Conservation (phyloP, 345 rosid species). For the Salix viminalis region DNA sequence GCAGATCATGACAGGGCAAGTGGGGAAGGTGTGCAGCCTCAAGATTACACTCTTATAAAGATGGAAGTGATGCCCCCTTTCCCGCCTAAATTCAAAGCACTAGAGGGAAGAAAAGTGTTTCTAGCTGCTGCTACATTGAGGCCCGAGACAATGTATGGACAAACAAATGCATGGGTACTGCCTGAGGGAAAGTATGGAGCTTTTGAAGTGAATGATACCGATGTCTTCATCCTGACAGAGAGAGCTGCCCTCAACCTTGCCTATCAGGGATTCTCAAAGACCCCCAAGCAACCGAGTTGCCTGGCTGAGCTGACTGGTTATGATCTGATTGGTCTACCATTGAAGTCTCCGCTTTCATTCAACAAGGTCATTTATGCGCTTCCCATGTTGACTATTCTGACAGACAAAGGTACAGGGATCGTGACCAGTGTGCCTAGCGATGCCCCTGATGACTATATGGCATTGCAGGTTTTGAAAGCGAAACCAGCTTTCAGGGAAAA, state of each 20-base stretch:
- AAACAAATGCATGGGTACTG: slow-evolving; percentile 93
- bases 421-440: slow-evolving; percentile 97
- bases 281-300: slow-evolving; percentile 70
- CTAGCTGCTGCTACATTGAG: slow-evolving; percentile 89
- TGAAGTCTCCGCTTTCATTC: slow-evolving; percentile 67
- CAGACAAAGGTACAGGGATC: slow-evolving; percentile 92
- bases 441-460: slow-evolving; percentile 93
- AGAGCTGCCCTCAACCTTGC: slow-evolving; percentile 89
- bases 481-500: slow-evolving; percentile 77
- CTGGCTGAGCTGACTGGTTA: slow-evolving; percentile 72
- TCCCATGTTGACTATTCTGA: slow-evolving; percentile 89
- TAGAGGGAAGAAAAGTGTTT: slow-evolving; percentile 72
- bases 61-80: slow-evolving; percentile 79
- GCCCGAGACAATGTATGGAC: slow-evolving; percentile 97
- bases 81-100: slow-evolving; percentile 52
- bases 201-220: slow-evolving; percentile 73
- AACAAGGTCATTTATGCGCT: slow-evolving; percentile 76
- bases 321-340: slow-evolving; percentile 82
- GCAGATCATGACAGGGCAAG: slow-evolving; percentile 93
- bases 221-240: slow-evolving; percentile 64
- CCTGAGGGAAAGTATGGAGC: slow-evolving; percentile 97
- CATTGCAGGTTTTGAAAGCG: slow-evolving; percentile 66
- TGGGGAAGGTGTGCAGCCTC: slow-evolving; percentile 98
- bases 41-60: slow-evolving; percentile 81
- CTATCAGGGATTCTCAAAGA: slow-evolving; percentile 69